Base-by-base conservation (phyloP, 768 basidiomycete genomes). In the Suillus brevipes region DNA sequence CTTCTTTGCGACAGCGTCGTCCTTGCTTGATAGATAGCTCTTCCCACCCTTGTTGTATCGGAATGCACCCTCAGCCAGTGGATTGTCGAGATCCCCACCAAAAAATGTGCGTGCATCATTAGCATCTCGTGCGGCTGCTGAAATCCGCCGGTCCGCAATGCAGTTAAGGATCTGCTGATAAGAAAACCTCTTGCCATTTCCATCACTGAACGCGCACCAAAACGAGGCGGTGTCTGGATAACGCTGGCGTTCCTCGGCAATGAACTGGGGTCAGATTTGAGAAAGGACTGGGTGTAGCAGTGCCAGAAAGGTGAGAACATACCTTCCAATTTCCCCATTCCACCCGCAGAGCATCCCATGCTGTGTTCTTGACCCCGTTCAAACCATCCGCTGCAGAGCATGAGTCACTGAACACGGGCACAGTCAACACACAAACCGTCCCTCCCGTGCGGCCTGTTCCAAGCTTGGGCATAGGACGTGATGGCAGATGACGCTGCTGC, bases 121-220 rank as follows among this genome's bases (percentile, higher is more conserved):
- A 13, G 66, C 66, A 20, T 71, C 66, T 45, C 4, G 43, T n/a
- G 43, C 43, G 20, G 43, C 43, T 3, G 43, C 43, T n/a, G 43
- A 20, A 45, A n/a, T 45, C 18, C 20, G 9, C 43, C 6, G 20
- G 20, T 36, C 38, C 12, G 49, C 37, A 2, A 71, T 45, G 23
- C 16, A 5, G 60, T 62, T 60, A 20, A 71, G 57, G 43, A 71
- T 67, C 7, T 23, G 43, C n/a, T 69, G 64, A 25, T 65, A 66
- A 6, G 38, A 58, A 8, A 64, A 52, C 6, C 36, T 61, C 36
- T 66, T 23, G 14, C 70, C 68, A 16, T 60, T 53, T 5, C 40
- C 60, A 28, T 66, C 61, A 36, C 60, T 66, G 63, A 65, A 67
- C 12, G 25, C 43, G 12, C 18, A n/a, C 70, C 68, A 71, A 47